Base-by-base conservation (phyloP, 768 basidiomycete species). In the Harrya chromipes region DNA sequence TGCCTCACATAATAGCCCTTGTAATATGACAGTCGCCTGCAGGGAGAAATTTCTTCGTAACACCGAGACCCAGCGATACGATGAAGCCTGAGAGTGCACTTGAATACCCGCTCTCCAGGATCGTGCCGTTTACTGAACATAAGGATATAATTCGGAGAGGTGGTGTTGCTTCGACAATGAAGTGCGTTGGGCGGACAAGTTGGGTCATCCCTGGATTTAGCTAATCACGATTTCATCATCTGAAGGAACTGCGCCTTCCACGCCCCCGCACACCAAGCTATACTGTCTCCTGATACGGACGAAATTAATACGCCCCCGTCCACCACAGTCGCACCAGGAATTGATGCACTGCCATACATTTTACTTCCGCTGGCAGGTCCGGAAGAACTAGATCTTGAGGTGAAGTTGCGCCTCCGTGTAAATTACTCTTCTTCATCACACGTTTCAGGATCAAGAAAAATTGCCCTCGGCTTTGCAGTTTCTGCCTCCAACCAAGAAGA, bases 381-480 rank as follows among this genome's bases (percentile, higher is more conserved):
- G 1, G 97, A 98, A 68, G 97, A 98, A 68, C 85, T 90, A 52
- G 94, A 97, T 49, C 75, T 95, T 1, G 94, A 97, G 53, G 91
- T 90, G 57, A 46, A 74, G 47, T 20, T 40, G 19, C 17, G 23
- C 23, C n/a, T 21, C 6, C 5, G 23, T 3, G 17, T 19, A 55
- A 26, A 26, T 40, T 44, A 5, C 35, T 27, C 14, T 19, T 34
- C 34, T 46, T 47, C 34, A 52, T 44, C 8, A 4, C n/a, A 3
- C n/a, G 14, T 42, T 21, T 46, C 60, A 95, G 87, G 90, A 91
- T 36, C 88, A 92, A 73, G 97, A 99, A 57, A 83, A 82, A 37
- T 77, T 99, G 0, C 93, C 87, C 0, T 72, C 82, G 12, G 79
- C 86, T 0, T 74, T 97, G 11, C 97, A 99, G 66, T 87, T 98